Evolutionary conservation across 768 basidiomycete genomes (phyloP).

Genomic region (Cystobasidium ongulense): DNA sequence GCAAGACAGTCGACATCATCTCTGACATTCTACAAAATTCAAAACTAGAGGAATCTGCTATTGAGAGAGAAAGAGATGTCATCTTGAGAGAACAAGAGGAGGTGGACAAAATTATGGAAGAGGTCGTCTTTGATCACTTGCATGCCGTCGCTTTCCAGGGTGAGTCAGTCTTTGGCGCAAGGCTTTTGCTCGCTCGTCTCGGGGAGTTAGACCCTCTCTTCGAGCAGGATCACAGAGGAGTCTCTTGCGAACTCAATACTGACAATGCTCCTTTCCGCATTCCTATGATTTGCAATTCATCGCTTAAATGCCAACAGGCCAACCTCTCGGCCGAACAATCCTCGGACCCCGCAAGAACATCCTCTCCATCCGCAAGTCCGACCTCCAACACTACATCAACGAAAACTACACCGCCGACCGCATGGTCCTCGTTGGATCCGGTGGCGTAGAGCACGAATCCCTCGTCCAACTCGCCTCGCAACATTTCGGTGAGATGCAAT

Average conservation of each 20-base stretch:
- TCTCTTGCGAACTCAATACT: no score
- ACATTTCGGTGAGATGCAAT: constrained; percentile 80
- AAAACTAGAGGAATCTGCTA: constrained; percentile 73
- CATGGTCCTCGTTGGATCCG: constrained; percentile 96
- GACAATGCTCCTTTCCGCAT: no score
- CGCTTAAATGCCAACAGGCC: constrained; percentile 52
- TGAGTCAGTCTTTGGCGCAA: constrained; percentile 51
- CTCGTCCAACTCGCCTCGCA: constrained; percentile 91
- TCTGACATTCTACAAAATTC: constrained; percentile 96
- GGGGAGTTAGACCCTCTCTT: background rate
- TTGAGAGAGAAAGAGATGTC: constrained; percentile 93
- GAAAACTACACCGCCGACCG: constrained; percentile 98
- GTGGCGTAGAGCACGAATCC: constrained; percentile 82
- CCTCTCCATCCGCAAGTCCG: constrained; percentile 82
- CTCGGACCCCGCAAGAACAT: constrained; percentile 95
- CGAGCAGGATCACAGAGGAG: no score
- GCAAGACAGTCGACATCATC: constrained; percentile 86
- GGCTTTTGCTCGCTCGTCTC: background rate
- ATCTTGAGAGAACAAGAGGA: constrained; percentile 96
- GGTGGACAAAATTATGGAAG: constrained; percentile 96
- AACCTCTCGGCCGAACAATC: constrained; percentile 92
- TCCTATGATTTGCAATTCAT: background rate
- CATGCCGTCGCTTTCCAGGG: constrained; percentile 95
- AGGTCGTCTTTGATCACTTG: constrained; percentile 96
- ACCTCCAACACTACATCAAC: constrained; percentile 82